Base-by-base conservation (phyloP, 768 basidiomycete species). In the Termitomyces sp. region DNA sequence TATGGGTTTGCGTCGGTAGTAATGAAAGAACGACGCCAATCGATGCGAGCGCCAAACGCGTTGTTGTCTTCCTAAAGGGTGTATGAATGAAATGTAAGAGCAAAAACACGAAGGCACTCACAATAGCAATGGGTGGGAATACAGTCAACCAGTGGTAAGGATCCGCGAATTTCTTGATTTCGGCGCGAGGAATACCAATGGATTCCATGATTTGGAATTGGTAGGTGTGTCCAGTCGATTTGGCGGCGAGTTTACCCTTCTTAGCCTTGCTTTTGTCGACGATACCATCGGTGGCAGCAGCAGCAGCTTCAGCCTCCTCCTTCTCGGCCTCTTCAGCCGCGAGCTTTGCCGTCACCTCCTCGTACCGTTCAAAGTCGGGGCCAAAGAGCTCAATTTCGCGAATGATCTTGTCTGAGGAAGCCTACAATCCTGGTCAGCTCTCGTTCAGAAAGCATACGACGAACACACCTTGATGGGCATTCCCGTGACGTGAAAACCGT, bases 181-280 rank as follows among this genome's bases (percentile, higher is more conserved):
- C 94, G 12, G 78, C 71, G 40, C 89, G 83, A 13, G 95, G 92
- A 5, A 98, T 87, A 49, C 91, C 87, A 64, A 97, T 92, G 42
- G 93, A 90, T 68, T 95, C 89, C 88, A 98, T 89, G 71, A 98
- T 98, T 79, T 98, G 97, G 82, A 98, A 99, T 70, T 99, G 97
- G 74, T 98, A 98, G 32, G 88, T 88, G 60, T 92, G 79, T 2
- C 96, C 97, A 1, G 96, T 96, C 0, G 91, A 86, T 75, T 99
- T 98, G 18, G 93, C 93, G 16, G 84, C 82, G 18, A 98, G 75
- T 72, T 99, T 98, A 51, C 95, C 95, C 77, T 99, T 99, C 72
- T 93, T 97, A 2, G 85, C 93, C 70, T 97, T 98, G 50, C 82
- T 79, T 58, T 83, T 84, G 67, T 84, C 75, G 34, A 74, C 73